phyloP scores from a whole-genome alignment of 768 basidiomycete genomes.

The Lactarius quietus region DNA sequence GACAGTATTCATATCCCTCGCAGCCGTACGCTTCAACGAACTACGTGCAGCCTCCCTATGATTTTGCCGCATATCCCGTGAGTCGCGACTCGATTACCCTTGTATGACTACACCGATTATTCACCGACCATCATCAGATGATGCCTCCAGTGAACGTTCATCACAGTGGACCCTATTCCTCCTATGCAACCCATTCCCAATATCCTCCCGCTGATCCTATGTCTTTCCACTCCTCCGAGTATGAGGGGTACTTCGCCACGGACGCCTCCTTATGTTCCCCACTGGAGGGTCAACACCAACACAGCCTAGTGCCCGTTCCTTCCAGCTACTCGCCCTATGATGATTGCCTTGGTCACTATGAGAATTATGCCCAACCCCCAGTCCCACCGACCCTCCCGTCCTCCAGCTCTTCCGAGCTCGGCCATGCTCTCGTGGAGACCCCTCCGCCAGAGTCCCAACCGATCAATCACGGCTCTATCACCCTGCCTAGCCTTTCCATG shows the following conservation, averaged over 20 bases:
- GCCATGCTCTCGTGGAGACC: slow-evolving; percentile 20
- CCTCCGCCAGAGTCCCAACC: slow-evolving; percentile 3
- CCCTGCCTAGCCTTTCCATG: slow-evolving; percentile 11
- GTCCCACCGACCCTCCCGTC: background rate
- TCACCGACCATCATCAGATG: slow-evolving; percentile 12
- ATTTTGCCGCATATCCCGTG: slow-evolving; percentile 24
- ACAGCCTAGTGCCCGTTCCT: slow-evolving; percentile 1
- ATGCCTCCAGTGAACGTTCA: background rate
- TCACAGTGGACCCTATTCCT: slow-evolving; percentile 3
- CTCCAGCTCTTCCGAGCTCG: slow-evolving; percentile 22
- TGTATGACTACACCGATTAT: background rate
- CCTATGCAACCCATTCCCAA: background rate
- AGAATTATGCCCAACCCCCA: background rate
- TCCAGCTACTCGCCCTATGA: slow-evolving; percentile 3
- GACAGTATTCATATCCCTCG: slow-evolving; percentile 5
- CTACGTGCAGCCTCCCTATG: slow-evolving; percentile 16
- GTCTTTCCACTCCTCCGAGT: slow-evolving; percentile 3
- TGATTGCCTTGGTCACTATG: slow-evolving; percentile 3
- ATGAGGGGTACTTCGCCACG: slow-evolving; percentile 1
- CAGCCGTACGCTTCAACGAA: slow-evolving; percentile 9
- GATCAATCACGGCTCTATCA: slow-evolving; percentile 1
- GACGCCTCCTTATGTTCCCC: slow-evolving; percentile 2
- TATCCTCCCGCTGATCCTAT: slow-evolving; percentile 11
- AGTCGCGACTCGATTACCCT: background rate
- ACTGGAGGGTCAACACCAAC: slow-evolving; percentile 9